phyloP scores from a whole-genome alignment of 2,329 filamentous ascomycete genomes.

The Alternaria consortialis region DNA sequence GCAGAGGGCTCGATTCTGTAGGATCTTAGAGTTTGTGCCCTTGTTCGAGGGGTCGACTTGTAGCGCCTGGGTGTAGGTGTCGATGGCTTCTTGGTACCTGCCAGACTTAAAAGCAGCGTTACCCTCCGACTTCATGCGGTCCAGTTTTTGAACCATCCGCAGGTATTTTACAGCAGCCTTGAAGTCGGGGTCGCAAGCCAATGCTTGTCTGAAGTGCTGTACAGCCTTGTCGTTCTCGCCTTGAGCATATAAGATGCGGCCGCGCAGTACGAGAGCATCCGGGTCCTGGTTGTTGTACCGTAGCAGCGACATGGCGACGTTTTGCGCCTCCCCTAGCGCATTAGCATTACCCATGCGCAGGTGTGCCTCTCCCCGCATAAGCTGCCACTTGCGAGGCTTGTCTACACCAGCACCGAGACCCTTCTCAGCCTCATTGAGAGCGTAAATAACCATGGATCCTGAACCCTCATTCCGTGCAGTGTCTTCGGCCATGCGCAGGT shows the following conservation, averaged over 20 bases:
- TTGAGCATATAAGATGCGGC: constrained; percentile 85
- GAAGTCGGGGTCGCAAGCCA: constrained; percentile 91
- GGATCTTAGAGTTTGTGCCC: constrained; percentile 91
- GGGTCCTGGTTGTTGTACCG: constrained; percentile 90
- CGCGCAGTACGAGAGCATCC: constrained; percentile 89
- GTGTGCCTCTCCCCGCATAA: constrained; percentile 91
- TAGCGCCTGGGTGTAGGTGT: constrained; percentile 84
- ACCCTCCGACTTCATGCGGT: constrained; percentile 92
- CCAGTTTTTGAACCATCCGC: constrained; percentile 87
- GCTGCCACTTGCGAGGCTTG: constrained; percentile 90
- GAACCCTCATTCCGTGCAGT: constrained; percentile 77
- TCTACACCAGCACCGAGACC: constrained; percentile 77
- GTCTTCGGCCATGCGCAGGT: constrained; percentile 81
- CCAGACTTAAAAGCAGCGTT: constrained; percentile 89
- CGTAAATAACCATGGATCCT: constrained; percentile 91
- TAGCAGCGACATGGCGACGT: constrained; percentile 87
- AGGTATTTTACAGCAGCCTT: constrained; percentile 88
- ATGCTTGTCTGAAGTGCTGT: constrained; percentile 88
- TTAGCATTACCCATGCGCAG: constrained; percentile 92
- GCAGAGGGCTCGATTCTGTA: constrained; percentile 92
- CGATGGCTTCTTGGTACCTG: constrained; percentile 79
- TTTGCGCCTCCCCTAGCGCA: constrained; percentile 88
- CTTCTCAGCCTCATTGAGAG: constrained; percentile 88
- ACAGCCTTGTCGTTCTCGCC: constrained; percentile 96
- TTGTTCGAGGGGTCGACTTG: constrained; percentile 88